A percentile compares a stretch with the other conserved stretches of the same genome.
Conservation (phyloP, 306 rosid species). For the Malus orientalis region DNA sequence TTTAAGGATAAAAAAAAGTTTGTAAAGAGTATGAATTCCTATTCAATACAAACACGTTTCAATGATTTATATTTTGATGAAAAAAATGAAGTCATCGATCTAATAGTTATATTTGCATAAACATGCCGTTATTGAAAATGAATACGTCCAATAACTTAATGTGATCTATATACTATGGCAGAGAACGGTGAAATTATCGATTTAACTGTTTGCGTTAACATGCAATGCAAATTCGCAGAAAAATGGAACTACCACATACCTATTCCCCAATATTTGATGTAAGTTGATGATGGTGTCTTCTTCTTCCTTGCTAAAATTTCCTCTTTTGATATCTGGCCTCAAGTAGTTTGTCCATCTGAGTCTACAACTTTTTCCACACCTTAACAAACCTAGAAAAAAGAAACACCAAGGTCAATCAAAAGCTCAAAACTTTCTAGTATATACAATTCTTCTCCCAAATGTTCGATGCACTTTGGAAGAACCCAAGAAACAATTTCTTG, state of each 20-base stretch:
- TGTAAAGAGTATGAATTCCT: not conserved
- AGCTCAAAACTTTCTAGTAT: not conserved
- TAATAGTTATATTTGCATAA: not conserved
- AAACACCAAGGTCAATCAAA: not conserved
- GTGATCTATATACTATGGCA: not conserved
- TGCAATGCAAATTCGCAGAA: too few relatives aligned
- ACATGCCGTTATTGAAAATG: not conserved
- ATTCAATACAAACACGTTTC: not conserved
- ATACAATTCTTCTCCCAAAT: not conserved
- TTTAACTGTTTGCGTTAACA: not conserved
- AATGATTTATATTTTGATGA: not conserved
- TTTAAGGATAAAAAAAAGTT: not conserved
- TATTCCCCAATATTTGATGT: constrained; percentile 69
- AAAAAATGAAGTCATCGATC: not conserved
- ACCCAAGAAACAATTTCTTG: not conserved
- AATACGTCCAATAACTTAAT: not conserved
- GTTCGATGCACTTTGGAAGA: not conserved
- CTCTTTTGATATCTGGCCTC: constrained; percentile 87
- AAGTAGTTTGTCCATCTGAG: constrained; percentile 76
- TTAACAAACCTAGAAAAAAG: constrained; percentile 37
- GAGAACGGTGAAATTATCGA: not conserved
- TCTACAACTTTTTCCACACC: constrained; percentile 95
- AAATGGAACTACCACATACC: constrained; percentile 22
- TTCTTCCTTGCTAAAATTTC: constrained; percentile 69
- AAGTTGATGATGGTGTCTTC: constrained; percentile 62